Conservation (phyloP, 352 stramenopile genomes). For the Peronospora belbahrii region DNA sequence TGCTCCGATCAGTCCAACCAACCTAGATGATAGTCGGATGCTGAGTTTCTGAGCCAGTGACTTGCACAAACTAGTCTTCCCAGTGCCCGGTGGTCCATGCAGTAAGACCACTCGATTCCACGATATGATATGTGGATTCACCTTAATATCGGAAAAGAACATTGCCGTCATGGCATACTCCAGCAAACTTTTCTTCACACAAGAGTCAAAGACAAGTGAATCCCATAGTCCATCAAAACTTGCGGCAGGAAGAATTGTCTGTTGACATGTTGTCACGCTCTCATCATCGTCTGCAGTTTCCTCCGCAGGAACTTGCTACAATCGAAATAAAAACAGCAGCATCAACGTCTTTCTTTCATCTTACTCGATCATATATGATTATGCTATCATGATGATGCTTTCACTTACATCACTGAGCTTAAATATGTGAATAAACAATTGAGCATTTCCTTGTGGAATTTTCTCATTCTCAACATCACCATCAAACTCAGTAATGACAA, state of each 20-base stretch:
- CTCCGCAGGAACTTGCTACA: constrained; percentile 54
- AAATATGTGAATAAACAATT: constrained; percentile 62
- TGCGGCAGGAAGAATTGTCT: constrained; percentile 54
- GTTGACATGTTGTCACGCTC: constrained; percentile 72
- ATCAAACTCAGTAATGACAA: constrained; percentile 40
- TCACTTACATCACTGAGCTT: constrained; percentile 54
- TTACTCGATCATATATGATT: not conserved
- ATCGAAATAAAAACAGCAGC: not conserved
- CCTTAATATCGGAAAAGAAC: constrained; percentile 80
- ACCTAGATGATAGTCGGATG: constrained; percentile 75
- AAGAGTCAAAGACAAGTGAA: constrained; percentile 77
- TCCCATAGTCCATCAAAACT: constrained; percentile 74
- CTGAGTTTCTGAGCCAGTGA: constrained; percentile 88
- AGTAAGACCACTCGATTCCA: constrained; percentile 90
- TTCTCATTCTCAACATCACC: not conserved
- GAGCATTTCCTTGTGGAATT: constrained; percentile 27
- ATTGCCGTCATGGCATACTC: constrained; percentile 87
- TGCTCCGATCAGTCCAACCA: not conserved
- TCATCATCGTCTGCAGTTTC: constrained; percentile 78
- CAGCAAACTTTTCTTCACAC: constrained; percentile 76
- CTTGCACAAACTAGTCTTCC: constrained; percentile 90
- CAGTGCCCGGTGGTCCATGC: constrained; percentile 89
- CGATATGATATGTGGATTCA: constrained; percentile 86
- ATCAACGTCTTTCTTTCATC: not conserved
- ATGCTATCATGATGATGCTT: not conserved